Conservation (phyloP, 352 stramenopile genomes). For the Globisporangium megalacanthum region DNA sequence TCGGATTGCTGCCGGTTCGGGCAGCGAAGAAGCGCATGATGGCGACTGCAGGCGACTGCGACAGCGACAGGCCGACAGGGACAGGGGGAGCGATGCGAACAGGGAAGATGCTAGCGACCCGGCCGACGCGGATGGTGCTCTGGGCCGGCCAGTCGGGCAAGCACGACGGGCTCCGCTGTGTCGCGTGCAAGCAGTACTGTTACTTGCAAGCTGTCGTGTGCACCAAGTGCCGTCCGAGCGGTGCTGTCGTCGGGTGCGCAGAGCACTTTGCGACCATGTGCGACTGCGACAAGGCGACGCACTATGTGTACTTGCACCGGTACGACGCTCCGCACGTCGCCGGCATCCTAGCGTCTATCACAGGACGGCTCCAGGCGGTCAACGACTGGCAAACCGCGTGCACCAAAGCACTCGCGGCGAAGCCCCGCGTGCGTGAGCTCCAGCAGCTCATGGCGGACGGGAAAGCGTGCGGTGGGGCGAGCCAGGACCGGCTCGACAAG, state of each 20-base stretch:
- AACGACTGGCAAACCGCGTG: conserved; percentile 38
- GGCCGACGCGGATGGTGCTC: conserved; percentile 67
- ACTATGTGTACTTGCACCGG: conserved; percentile 63
- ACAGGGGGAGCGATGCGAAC: neutral
- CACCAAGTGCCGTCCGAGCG: conserved; percentile 50
- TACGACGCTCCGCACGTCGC: conserved; percentile 37
- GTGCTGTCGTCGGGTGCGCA: conserved; percentile 54
- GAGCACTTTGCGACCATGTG: conserved; percentile 79
- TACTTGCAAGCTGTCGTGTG: conserved; percentile 82
- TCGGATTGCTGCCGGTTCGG: conserved; percentile 3
- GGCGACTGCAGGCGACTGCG: conserved; percentile 10
- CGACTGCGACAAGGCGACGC: conserved; percentile 45
- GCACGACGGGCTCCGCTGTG: conserved; percentile 65
- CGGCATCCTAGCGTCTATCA: conserved; percentile 28
- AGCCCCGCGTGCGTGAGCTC: conserved; percentile 16
- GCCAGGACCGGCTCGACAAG: conserved; percentile 20
- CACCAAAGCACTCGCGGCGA: conserved; percentile 19
- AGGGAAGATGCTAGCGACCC: conserved; percentile 12
- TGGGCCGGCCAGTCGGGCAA: conserved; percentile 80
- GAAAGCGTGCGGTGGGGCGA: conserved; percentile 20
- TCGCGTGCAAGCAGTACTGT: conserved; percentile 80
- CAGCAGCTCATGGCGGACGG: conserved; percentile 27
- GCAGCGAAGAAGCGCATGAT: conserved; percentile 16
- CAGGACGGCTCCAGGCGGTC: conserved; percentile 25
- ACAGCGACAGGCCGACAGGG: conserved; percentile 14